Evolutionary conservation across 2,329 filamentous ascomycete genomes (phyloP).

Genomic region (Fusarium sp.): DNA sequence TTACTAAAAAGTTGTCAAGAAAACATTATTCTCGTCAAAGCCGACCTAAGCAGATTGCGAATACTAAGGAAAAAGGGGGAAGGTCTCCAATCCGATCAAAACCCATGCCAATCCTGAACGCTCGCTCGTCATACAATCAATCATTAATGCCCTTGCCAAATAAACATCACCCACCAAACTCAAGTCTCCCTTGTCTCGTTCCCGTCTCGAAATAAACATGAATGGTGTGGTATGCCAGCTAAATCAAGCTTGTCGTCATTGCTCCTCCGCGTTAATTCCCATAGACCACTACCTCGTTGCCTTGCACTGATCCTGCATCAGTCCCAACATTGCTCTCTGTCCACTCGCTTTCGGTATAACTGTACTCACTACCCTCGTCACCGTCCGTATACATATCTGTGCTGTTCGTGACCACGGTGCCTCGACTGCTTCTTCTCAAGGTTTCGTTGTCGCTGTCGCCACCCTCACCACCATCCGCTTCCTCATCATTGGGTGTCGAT

Average conservation of each 20-base stretch:
- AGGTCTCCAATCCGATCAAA: constrained; percentile 14
- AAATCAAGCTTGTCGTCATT: constrained; percentile 15
- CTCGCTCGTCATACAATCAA: constrained; percentile 21
- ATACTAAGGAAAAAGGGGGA: not conserved
- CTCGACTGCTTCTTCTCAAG: constrained; percentile 60
- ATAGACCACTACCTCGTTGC: constrained; percentile 51
- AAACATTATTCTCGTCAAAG: constrained; percentile 9
- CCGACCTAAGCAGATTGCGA: constrained; percentile 1
- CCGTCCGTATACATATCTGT: constrained; percentile 52
- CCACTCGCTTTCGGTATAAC: constrained; percentile 60
- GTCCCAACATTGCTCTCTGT: constrained; percentile 56
- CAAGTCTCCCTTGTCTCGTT: not conserved
- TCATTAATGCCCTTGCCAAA: constrained; percentile 8
- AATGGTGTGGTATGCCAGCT: constrained; percentile 31
- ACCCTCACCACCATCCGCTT: constrained; percentile 35
- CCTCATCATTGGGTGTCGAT: constrained; percentile 33
- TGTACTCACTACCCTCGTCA: constrained; percentile 53
- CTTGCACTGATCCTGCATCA: constrained; percentile 42
- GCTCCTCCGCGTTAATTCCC: constrained; percentile 38
- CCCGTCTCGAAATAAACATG: constrained; percentile 9
- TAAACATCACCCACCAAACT: not conserved
- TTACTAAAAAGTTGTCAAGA: constrained; percentile 1
- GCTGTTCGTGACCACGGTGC: constrained; percentile 57
- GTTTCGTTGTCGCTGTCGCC: constrained; percentile 63
- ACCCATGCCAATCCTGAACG: constrained; percentile 15